Conservation (phyloP, 2,329 filamentous ascomycete species). For the Colletotrichum navitas region DNA sequence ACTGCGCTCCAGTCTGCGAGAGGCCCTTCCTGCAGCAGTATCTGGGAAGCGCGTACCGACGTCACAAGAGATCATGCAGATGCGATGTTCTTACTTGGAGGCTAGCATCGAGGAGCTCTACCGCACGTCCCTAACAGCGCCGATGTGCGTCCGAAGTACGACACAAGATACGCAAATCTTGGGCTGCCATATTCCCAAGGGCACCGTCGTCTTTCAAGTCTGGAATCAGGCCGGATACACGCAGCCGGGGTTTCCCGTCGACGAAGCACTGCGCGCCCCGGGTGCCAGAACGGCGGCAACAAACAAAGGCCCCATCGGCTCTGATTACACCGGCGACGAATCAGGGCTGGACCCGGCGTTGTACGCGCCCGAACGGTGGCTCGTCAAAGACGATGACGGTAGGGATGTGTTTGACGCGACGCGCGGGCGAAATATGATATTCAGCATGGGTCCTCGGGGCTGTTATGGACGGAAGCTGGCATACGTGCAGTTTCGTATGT, state of each 20-base stretch:
- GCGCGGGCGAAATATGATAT: slow-evolving; percentile 53
- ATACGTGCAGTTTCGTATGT: slow-evolving; percentile 51
- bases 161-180: slow-evolving; percentile 47
- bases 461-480: slow-evolving; percentile 56
- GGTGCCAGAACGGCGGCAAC: slow-evolving; percentile 33
- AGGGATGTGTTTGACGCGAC: slow-evolving; percentile 47
- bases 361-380: slow-evolving; percentile 56
- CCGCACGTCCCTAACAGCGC: slow-evolving; percentile 45
- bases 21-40: slow-evolving; percentile 38
- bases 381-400: slow-evolving; percentile 43
- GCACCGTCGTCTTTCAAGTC: slow-evolving; percentile 43
- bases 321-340: slow-evolving; percentile 28
- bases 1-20: slow-evolving; percentile 46
- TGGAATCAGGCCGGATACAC: slow-evolving; percentile 46
- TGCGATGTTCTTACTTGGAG: slow-evolving; percentile 47
- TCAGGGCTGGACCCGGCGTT: slow-evolving; percentile 42
- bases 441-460: slow-evolving; percentile 52
- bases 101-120: slow-evolving; percentile 49
- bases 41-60: slow-evolving; percentile 44
- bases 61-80: slow-evolving; percentile 44
- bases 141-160: slow-evolving; percentile 46
- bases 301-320: slow-evolving; percentile 45
- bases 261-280: slow-evolving; percentile 47
- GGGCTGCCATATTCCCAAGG: slow-evolving; percentile 48
- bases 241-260: slow-evolving; percentile 46